These are phyloP conservation scores for Periconia sp. DNA, from an alignment of 2,329 filamentous ascomycete species.

Conservation along the genomic window DNA sequence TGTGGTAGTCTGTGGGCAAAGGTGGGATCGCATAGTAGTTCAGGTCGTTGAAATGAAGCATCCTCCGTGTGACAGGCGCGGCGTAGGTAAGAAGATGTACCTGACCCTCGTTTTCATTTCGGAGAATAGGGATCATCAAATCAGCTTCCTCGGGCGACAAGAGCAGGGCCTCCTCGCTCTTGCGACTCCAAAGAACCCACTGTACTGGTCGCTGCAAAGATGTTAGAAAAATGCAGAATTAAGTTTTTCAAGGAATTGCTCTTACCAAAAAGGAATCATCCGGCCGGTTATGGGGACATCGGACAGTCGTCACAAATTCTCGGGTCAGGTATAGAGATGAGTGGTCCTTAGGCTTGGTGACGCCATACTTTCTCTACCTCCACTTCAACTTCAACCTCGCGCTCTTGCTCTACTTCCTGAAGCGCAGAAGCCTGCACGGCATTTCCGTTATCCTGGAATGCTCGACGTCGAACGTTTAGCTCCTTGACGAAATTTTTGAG, in stretches of 20 bases:
- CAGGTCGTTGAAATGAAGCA: slow-evolving; percentile 61
- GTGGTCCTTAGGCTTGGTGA: slow-evolving; percentile 34
- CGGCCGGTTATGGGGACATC: slow-evolving; percentile 27
- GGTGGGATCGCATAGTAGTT: slow-evolving; percentile 56
- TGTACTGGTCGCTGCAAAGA: slow-evolving; percentile 50
- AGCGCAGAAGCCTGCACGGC: slow-evolving; percentile 53
- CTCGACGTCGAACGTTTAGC: slow-evolving; percentile 37
- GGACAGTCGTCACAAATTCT: slow-evolving; percentile 55
- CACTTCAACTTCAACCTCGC: slow-evolving; percentile 63
- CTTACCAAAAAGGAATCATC: slow-evolving; percentile 42
- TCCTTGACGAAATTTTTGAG: slow-evolving; percentile 23
- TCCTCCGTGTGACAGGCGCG: slow-evolving; percentile 61
- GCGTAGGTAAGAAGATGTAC: slow-evolving; percentile 60
- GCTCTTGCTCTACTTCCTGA: slow-evolving; percentile 61
- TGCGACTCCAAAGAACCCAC: slow-evolving; percentile 62
- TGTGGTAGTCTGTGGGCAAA: slow-evolving; percentile 43
- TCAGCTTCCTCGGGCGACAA: slow-evolving; percentile 67
- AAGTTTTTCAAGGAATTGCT: no score
- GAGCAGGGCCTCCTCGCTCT: slow-evolving; percentile 54
- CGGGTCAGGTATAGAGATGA: slow-evolving; percentile 36
- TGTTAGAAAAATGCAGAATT: no score
- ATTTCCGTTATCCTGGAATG: slow-evolving; percentile 45
- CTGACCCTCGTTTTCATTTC: not conserved
- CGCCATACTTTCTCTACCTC: slow-evolving; percentile 48
- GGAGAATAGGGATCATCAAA: slow-evolving; percentile 51